Evolutionary conservation across 306 rosid species (phyloP).

Genomic region (Prunus mira): DNA sequence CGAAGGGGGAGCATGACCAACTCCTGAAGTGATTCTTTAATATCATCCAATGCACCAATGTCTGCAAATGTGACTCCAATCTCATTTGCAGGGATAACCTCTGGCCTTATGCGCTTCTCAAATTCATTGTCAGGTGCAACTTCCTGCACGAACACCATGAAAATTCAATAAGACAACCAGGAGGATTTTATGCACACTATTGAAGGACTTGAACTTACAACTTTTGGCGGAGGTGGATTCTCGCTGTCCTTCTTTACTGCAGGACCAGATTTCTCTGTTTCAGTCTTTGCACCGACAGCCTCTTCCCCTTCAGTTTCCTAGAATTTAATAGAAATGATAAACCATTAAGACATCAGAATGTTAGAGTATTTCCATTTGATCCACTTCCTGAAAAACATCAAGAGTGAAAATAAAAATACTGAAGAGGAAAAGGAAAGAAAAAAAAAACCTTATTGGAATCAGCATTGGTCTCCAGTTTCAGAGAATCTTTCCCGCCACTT

Average conservation of each 20-base stretch:
- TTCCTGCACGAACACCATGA: constrained; percentile 45
- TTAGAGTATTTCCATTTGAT: background rate
- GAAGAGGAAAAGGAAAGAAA: background rate
- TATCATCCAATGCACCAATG: constrained; percentile 72
- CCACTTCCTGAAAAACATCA: background rate
- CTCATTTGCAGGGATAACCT: constrained; percentile 77
- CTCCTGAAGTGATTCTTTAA: constrained; percentile 79
- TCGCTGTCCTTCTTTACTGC: constrained; percentile 61
- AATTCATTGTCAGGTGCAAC: constrained; percentile 72
- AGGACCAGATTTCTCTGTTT: constrained; percentile 59
- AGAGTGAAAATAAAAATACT: background rate
- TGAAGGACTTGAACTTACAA: constrained; percentile 41
- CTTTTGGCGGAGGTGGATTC: constrained; percentile 56
- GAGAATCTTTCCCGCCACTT: constrained; percentile 52
- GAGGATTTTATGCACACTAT: background rate
- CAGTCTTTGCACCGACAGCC: constrained; percentile 46
- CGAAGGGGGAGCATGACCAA: constrained; percentile 80
- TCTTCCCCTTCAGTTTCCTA: constrained; percentile 62
- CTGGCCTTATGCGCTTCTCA: constrained; percentile 79
- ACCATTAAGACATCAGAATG: constrained; percentile 13
- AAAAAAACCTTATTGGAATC: constrained; percentile 68
- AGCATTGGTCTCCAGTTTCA: constrained; percentile 56
- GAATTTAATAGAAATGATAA: constrained; percentile 15
- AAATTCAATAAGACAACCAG: constrained; percentile 3
- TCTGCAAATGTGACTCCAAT: constrained; percentile 80